Base-by-base conservation (phyloP, 148 eudicot species). In the Spergularia marina region DNA sequence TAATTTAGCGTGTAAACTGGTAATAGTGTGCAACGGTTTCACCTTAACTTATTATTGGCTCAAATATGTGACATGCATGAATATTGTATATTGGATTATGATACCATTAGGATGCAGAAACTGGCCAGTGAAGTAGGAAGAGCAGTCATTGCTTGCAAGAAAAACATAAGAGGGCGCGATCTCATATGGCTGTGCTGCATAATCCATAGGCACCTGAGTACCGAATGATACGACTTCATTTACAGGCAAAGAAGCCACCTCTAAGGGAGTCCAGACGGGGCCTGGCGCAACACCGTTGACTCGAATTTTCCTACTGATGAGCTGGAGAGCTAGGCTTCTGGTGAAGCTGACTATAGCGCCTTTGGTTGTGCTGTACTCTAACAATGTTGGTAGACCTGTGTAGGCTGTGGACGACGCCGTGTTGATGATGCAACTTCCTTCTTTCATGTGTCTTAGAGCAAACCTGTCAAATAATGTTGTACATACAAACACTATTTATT, bases 281-380 rank as follows among this genome's bases (percentile, higher is more conserved):
- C 91, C 91, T 1, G 89, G 80, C 14, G 88, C 87, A 4, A 89
- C 91, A 4, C 79, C 93, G 56, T 87, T 89, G 10, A 86, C 89
- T 9, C 91, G 87, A 18, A 87, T 86, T 16, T 82, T 80, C 62
- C 77, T 81, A 1, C 74, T 52, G 0, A 78, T 76, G 53, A 82
- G 75, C 68, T 80, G 82, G 1, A 79, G 74, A 2, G 78, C 81
- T 0, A 82, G 70, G 40, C 76, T 73, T 53, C 83, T 53, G 2
- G 87, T 84, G 71, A 84, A 84, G 52, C 63, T 34, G 51, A 79
- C 79, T 14, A 79, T 70, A 18, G 81, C 85, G 13, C 83, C 87
- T 65, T 77, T 85, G 20, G 65, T 80, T 21, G 85, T 40, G 3
- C 81, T 54, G 57, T 54, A 54, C 57, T 54, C 57, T 54, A 54